Evolutionary conservation across 2,329 filamentous ascomycete genomes (phyloP).

Genomic region (Aspergillus nomiae): DNA sequence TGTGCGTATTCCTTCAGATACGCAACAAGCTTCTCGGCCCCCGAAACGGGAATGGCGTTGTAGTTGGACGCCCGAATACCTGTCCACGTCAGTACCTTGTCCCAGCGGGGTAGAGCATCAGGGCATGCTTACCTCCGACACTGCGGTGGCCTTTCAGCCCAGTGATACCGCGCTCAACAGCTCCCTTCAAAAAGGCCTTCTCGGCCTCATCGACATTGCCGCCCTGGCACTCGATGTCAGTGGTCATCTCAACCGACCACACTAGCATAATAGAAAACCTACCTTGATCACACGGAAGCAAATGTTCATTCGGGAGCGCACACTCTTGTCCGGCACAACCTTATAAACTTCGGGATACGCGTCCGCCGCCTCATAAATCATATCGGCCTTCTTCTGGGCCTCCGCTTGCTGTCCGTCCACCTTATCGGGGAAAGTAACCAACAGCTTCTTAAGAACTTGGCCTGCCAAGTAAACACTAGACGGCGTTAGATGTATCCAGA

Average conservation of each 20-base stretch:
- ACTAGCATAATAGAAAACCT: background rate
- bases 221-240: conserved; percentile 38
- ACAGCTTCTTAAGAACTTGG: conserved; percentile 78
- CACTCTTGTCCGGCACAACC: conserved; percentile 74
- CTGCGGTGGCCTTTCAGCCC: conserved; percentile 88
- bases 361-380: conserved; percentile 79
- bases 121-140: conserved; percentile 63
- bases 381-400: conserved; percentile 70
- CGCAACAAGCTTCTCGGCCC: conserved; percentile 43
- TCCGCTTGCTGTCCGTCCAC: conserved; percentile 76
- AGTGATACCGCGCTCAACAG: conserved; percentile 67
- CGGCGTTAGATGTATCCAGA: conserved; percentile 9
- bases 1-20: conserved; percentile 52
- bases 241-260: background rate
- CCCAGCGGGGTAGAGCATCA: background rate
- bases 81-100: conserved; percentile 5
- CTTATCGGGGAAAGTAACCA: conserved; percentile 65
- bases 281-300: conserved; percentile 75
- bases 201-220: conserved; percentile 68
- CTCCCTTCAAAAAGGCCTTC: conserved; percentile 75
- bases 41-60: conserved; percentile 69
- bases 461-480: conserved; percentile 81
- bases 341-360: conserved; percentile 71
- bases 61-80: conserved; percentile 81
- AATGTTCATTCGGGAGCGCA: conserved; percentile 89